A percentile compares a stretch with the other conserved stretches of the same genome.
phyloP scores from a whole-genome alignment of 2,329 filamentous ascomycete species.

The Aureobasidium subglaciale region DNA sequence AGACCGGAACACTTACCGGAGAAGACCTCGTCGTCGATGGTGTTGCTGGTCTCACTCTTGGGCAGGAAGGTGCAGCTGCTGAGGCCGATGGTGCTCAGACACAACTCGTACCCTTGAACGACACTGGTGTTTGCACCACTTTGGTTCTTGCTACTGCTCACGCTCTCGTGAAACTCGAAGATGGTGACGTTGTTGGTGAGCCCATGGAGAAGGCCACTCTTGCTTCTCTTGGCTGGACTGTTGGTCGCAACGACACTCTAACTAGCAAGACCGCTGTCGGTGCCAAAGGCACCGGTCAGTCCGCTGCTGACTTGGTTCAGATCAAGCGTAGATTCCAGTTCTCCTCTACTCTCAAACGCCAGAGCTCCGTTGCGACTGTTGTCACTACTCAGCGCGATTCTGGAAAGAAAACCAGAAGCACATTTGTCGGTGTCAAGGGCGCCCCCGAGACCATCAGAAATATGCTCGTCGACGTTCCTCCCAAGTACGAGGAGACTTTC shows the following conservation, averaged over 20 bases:
- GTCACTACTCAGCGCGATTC: conserved; percentile 63
- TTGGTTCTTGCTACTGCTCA: conserved; percentile 92
- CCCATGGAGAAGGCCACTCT: conserved; percentile 99
- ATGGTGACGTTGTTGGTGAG: conserved; percentile 94
- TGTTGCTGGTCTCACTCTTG: conserved; percentile 79
- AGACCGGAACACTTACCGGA: conserved; percentile 92
- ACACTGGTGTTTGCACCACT: conserved; percentile 73
- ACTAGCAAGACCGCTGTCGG: conserved; percentile 54
- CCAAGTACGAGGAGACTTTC: conserved; percentile 93
- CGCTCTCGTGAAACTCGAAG: conserved; percentile 89
- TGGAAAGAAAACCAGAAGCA: conserved; percentile 70
- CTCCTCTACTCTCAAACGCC: conserved; percentile 89
- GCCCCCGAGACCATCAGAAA: conserved; percentile 94
- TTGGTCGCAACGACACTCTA: conserved; percentile 84
- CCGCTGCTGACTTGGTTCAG: conserved; percentile 69
- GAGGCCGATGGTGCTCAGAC: conserved; percentile 79
- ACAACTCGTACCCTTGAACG: conserved; percentile 62
- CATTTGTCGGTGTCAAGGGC: conserved; percentile 93
- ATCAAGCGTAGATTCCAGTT: conserved; percentile 98
- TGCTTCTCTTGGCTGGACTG: conserved; percentile 77
- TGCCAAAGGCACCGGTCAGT: conserved; percentile 35
- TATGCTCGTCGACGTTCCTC: conserved; percentile 76
- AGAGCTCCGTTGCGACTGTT: conserved; percentile 87
- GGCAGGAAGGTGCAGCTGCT: conserved; percentile 53
- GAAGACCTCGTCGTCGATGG: conserved; percentile 96